phyloP scores from a whole-genome alignment of 2,329 filamentous ascomycete genomes.

The Paramyrothecium sp. region DNA sequence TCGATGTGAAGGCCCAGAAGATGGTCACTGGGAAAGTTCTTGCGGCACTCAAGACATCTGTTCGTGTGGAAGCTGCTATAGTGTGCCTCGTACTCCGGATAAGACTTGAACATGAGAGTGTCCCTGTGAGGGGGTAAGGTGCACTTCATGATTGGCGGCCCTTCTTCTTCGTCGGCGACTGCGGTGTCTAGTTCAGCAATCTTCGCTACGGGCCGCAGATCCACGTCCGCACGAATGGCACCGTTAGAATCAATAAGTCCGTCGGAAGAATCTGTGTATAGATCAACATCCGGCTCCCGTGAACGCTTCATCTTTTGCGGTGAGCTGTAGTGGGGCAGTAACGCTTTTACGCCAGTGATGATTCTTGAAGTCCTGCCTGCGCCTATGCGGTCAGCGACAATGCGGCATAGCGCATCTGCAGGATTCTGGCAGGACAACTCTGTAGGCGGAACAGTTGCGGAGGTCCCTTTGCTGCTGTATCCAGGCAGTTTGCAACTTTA shows the following conservation, averaged over 20 bases:
- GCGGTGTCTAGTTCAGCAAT: conserved; percentile 57
- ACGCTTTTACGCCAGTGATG: conserved; percentile 15
- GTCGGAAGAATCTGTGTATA: conserved; percentile 26
- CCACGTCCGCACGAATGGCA: conserved; percentile 12
- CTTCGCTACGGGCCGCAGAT: conserved; percentile 44
- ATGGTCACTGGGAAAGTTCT: conserved; percentile 83
- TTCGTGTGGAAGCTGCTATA: conserved; percentile 80
- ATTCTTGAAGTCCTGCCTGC: not conserved
- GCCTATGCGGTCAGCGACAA: not conserved
- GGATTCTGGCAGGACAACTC: not conserved
- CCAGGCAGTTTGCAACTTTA: not conserved
- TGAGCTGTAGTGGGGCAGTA: conserved; percentile 23
- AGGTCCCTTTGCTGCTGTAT: not conserved
- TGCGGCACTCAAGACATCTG: conserved; percentile 79
- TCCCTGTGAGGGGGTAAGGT: conserved; percentile 76
- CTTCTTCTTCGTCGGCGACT: conserved; percentile 28
- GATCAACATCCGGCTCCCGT: conserved; percentile 52
- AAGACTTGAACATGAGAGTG: conserved; percentile 67
- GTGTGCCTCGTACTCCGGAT: conserved; percentile 82
- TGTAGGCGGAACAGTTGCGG: not conserved
- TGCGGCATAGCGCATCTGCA: not conserved
- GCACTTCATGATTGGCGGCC: conserved; percentile 67
- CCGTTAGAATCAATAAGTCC: conserved; percentile 10
- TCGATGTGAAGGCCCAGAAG: conserved; percentile 82
- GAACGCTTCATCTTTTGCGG: conserved; percentile 57